These are phyloP conservation scores for Dunaliella sp. DNA, from an alignment of 139 green algal species.

Conservation along the genomic window DNA sequence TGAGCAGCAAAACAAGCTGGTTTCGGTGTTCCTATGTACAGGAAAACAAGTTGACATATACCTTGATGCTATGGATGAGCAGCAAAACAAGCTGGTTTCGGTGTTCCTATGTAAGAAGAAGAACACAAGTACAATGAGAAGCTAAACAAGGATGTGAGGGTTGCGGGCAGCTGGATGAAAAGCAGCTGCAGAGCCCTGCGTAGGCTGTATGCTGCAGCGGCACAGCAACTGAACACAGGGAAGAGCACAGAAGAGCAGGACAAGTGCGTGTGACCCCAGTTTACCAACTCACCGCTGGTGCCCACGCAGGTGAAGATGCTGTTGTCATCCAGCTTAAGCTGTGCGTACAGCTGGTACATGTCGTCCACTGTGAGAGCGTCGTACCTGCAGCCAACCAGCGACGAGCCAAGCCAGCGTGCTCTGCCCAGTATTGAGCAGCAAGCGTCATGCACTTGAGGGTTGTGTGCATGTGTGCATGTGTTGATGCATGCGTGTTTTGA, in stretches of 20 bases:
- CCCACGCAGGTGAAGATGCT: conserved; percentile 73
- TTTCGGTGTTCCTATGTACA: background rate
- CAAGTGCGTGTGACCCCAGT: background rate
- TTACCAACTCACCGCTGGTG: conserved; percentile 66
- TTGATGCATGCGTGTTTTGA: too few species aligned
- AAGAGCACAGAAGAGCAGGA: background rate
- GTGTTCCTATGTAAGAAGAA: background rate
- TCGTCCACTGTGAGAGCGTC: conserved; percentile 82
- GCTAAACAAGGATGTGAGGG: background rate
- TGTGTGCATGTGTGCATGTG: too few species aligned
- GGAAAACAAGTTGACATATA: background rate
- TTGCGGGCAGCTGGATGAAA: background rate
- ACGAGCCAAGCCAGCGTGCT: too few species aligned
- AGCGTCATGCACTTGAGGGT: too few species aligned
- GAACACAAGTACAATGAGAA: background rate
- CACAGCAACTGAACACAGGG: background rate
- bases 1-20: background rate
- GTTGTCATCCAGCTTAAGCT: conserved; percentile 75
- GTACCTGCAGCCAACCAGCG: conserved; percentile 49
- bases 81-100: background rate
- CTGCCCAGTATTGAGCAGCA: too few species aligned
- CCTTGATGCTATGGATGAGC: background rate
- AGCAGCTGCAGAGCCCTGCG: background rate
- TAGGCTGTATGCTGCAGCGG: background rate
- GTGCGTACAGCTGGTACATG: conserved; percentile 79